Evolutionary conservation across 352 stramenopile genomes (phyloP), one percentile per base, ranked within the genome.

Genomic region (Phytophthora agathidicida): DNA sequence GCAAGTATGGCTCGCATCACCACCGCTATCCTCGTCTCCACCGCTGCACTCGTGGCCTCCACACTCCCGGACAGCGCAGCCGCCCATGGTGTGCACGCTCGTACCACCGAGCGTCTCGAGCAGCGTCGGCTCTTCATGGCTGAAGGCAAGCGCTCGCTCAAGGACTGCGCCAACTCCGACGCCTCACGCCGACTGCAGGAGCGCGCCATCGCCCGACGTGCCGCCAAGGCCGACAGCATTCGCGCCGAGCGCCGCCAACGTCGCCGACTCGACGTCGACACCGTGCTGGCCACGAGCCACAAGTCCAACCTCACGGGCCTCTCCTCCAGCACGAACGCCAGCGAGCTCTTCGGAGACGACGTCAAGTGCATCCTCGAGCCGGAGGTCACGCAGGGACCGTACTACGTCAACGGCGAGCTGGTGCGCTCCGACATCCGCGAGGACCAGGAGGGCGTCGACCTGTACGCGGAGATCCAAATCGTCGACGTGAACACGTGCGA

Each of bases 401-500:
- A 69, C 53, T 70, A 70, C 45, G 48, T 70, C 3, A 70, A 61
- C 26, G 60, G 61, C 4, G 48, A 66, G 43, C 39, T 62, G 24
- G 26, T 66, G 3, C 62, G 62, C 24, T 50, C 44, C 39, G 47
- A 65, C 46, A 52, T 62, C 32, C 55, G 44, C 31, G 54, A 66
- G 48, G 32, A 57, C 20, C 42, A 65, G 43, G 41, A 54, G 19
- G 61, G 61, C 26, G 55, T 71, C 27, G 35, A 51, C 19, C 46
- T 69, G 32, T 69, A 65, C 38, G 47, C 52, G 5, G 60, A 64
- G 9, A 17, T 69, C n/a, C 61, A 70, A 42, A 49, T 70, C 61
- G 57, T 70, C 28, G 48, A 70, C 39, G 54, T 65, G 8, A 69
- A 65, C 46, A 70, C 60, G 46, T 70, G 60, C 27, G 46, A 65